These are phyloP conservation scores for Dactylellina sp. DNA, from an alignment of 2,329 filamentous ascomycete species.

Conservation along the genomic window DNA sequence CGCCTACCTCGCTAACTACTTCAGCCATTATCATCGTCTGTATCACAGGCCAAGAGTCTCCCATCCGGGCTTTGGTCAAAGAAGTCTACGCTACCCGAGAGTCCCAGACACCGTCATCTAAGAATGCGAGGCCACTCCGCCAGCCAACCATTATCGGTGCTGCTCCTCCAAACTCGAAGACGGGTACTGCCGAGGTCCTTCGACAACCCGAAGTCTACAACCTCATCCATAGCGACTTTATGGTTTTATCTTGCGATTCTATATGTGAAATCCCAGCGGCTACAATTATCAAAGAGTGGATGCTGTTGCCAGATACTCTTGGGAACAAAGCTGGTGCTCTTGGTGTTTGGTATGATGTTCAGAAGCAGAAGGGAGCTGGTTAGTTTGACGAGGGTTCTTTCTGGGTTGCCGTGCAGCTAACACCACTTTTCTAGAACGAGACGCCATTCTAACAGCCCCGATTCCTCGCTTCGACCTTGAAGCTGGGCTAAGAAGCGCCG, in stretches of 20 bases:
- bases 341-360: constrained; percentile 91
- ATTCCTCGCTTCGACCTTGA: constrained; percentile 66
- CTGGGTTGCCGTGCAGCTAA: neutral
- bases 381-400: neutral
- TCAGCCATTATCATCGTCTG: constrained; percentile 60
- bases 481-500: constrained; percentile 70
- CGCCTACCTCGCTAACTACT: constrained; percentile 66
- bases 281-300: constrained; percentile 88
- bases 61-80: constrained; percentile 47
- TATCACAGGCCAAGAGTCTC: constrained; percentile 44
- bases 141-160: constrained; percentile 63
- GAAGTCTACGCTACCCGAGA: constrained; percentile 48
- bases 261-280: constrained; percentile 89
- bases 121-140: constrained; percentile 34
- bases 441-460: constrained; percentile 30
- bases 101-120: constrained; percentile 40
- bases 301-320: constrained; percentile 65
- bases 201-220: constrained; percentile 82
- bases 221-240: constrained; percentile 85
- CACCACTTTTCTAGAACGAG: constrained; percentile 29
- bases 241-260: constrained; percentile 91
- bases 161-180: constrained; percentile 6
- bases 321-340: constrained; percentile 72
- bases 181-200: constrained; percentile 86
- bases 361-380: constrained; percentile 74